Conservation (phyloP, 495 filamentous ascomycete species). For the Delitschia confertaspora region DNA sequence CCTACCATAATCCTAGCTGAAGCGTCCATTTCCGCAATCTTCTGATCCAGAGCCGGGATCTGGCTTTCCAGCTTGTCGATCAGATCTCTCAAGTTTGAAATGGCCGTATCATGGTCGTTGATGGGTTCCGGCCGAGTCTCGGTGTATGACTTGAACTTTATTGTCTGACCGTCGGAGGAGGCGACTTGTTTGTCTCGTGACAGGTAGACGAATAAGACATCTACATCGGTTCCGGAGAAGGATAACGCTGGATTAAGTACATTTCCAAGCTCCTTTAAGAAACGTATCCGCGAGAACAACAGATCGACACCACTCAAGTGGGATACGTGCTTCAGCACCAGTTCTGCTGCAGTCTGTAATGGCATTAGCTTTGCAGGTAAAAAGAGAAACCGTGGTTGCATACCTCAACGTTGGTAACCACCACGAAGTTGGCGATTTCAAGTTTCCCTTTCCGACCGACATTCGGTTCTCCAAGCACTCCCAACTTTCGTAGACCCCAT, state of each 20-base stretch:
- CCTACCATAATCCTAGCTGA: conserved; percentile 58
- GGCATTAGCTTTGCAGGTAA: too few species aligned
- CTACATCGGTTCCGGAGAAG: conserved; percentile 15
- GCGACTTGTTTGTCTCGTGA: conserved; percentile 30
- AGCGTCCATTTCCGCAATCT: conserved; percentile 42
- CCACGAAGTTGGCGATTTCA: conserved; percentile 46
- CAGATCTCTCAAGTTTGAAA: conserved; percentile 50
- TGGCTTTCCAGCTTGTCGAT: conserved; percentile 46
- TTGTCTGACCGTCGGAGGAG: conserved; percentile 25
- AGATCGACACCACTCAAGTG: conserved; percentile 6
- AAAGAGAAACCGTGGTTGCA: too few species aligned
- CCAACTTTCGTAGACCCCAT: conserved; percentile 69
- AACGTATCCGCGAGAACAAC: conserved; percentile 17
- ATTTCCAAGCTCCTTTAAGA: conserved; percentile 15
- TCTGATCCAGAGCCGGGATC: conserved; percentile 32
- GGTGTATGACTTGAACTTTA: conserved; percentile 51
- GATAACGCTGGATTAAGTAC: conserved; percentile 19
- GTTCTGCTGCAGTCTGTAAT: conserved; percentile 27
- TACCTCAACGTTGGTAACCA: conserved; percentile 51
- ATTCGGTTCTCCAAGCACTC: conserved; percentile 47
- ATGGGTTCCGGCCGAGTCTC: conserved; percentile 42
- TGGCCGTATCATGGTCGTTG: conserved; percentile 65
- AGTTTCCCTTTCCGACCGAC: conserved; percentile 42
- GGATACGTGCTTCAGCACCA: conserved; percentile 20
- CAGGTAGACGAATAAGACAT: conserved; percentile 33